These are phyloP conservation scores for Polytrichum formosum DNA, from an alignment of 225 moss, liverwort and hornwort species.

Conservation along the genomic window DNA sequence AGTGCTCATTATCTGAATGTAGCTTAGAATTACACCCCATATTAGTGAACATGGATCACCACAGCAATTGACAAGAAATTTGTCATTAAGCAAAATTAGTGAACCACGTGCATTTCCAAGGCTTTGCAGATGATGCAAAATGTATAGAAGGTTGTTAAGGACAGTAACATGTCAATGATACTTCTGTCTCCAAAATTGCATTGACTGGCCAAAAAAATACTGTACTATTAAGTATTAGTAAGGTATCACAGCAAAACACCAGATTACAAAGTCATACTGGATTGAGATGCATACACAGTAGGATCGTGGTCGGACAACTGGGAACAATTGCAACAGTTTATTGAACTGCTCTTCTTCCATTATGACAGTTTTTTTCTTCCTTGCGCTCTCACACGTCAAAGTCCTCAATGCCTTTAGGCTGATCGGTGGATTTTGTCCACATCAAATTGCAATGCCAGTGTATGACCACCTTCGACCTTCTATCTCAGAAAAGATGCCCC, in stretches of 20 bases:
- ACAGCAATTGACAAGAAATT: background rate
- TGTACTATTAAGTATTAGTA: too few relatives aligned
- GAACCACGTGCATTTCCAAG: background rate
- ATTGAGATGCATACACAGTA: constrained; percentile 42
- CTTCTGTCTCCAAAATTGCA: background rate
- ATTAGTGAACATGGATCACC: background rate
- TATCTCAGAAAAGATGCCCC: too few relatives aligned
- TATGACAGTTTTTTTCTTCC: background rate
- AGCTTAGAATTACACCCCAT: background rate
- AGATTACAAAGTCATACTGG: too few relatives aligned
- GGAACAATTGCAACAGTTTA: constrained; percentile 57
- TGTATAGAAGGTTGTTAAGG: too few relatives aligned
- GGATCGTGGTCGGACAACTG: constrained; percentile 47
- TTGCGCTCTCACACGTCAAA: too few relatives aligned
- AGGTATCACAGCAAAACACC: too few relatives aligned
- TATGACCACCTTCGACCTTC: too few relatives aligned
- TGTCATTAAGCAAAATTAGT: background rate
- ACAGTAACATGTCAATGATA: too few relatives aligned
- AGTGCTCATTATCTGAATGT: background rate
- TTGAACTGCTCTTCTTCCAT: constrained; percentile 69
- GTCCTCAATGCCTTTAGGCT: too few relatives aligned
- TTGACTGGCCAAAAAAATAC: background rate
- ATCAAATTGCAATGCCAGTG: too few relatives aligned
- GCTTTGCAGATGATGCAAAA: background rate
- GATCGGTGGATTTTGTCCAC: too few relatives aligned